A percentile compares a stretch with the other conserved stretches of the same genome.
Conservation (phyloP, 768 basidiomycete species). For the Hygrophoropsis aurantiaca region DNA sequence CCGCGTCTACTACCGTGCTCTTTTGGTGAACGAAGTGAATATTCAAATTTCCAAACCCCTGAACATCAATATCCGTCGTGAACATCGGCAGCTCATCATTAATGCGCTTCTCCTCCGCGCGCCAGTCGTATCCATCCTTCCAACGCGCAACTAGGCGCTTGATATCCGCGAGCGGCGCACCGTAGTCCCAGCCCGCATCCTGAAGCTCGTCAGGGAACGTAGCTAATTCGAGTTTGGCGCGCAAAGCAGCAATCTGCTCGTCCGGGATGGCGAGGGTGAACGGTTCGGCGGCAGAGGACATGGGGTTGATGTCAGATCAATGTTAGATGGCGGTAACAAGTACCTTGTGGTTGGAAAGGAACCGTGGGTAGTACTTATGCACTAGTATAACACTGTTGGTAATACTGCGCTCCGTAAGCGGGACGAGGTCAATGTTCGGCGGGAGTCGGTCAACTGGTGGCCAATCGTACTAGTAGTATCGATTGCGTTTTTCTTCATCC, state of each 20-base stretch:
- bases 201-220: conserved; percentile 61
- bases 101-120: conserved; percentile 46
- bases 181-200: conserved; percentile 50
- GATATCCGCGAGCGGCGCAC: conserved; percentile 48
- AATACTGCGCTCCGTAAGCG: too few relatives aligned
- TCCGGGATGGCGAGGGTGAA: conserved; percentile 53
- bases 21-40: conserved; percentile 61
- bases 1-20: conserved; percentile 43
- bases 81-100: conserved; percentile 58
- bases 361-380: too few relatives aligned
- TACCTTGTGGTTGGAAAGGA: too few relatives aligned
- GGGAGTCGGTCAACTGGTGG: too few relatives aligned
- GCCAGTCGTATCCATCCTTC: conserved; percentile 58
- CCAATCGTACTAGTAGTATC: too few relatives aligned
- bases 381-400: too few relatives aligned
- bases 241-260: conserved; percentile 37
- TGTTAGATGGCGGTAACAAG: too few relatives aligned
- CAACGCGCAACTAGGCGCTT: conserved; percentile 48
- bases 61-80: conserved; percentile 48
- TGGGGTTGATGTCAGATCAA: too few relatives aligned
- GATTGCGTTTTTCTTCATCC: too few relatives aligned
- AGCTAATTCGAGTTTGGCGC: conserved; percentile 45
- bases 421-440: too few relatives aligned
- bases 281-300: too few relatives aligned
- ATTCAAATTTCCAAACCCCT: conserved; percentile 45